Base-by-base conservation (phyloP, 2,329 filamentous ascomycete species). In the Dactylellina haptotyla region DNA sequence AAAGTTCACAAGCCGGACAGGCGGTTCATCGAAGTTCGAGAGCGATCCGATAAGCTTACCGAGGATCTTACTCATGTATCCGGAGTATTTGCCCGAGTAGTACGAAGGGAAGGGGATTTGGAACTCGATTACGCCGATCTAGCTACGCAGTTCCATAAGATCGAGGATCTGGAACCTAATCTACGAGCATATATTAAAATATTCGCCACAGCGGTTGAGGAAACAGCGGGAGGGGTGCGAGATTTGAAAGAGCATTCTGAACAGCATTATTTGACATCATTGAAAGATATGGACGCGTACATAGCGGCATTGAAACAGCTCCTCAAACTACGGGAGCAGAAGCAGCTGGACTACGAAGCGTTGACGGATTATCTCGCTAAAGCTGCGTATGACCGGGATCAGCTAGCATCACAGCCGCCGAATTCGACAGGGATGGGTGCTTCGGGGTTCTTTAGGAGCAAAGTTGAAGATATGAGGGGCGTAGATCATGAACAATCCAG, bases 311-410 rank as follows among this genome's bases (percentile, higher is more conserved):
- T 98, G 50, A 96, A 96, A 81, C 86, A 88, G 23, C 88, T 99
- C 3, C 88, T 99, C 75, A 96, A 96, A 81, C 92, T 92, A 0
- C 89, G 95, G 34, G 95, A 99, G 83, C 93, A 96, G 83, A 99
- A 99, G 80, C 95, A 99, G 81, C 89, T 99, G 67, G 95, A 99
- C 83, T 97, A 94, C 79, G 95, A 99, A 82, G 93, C 92, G 76
- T 85, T 99, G 32, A 96, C 93, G 26, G 94, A 98, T 80, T 98
- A 98, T 81, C 90, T 97, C 61, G 91, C 91, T 82, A 97, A 96
- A 80, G 92, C 92, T 0, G 92, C 92, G 1, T 83, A 88, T 2
- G 95, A 99, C 81, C 90, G 93, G 51, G 95, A 99, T 81, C 84
- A 87, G 14, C 87, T 97, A 1, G 87, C 87, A 39, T 76, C 57